A percentile compares a stretch with the other conserved stretches of the same genome.
These are phyloP conservation scores for Auriscalpium vulgare DNA, from an alignment of 768 basidiomycete species.

Conservation along the genomic window DNA sequence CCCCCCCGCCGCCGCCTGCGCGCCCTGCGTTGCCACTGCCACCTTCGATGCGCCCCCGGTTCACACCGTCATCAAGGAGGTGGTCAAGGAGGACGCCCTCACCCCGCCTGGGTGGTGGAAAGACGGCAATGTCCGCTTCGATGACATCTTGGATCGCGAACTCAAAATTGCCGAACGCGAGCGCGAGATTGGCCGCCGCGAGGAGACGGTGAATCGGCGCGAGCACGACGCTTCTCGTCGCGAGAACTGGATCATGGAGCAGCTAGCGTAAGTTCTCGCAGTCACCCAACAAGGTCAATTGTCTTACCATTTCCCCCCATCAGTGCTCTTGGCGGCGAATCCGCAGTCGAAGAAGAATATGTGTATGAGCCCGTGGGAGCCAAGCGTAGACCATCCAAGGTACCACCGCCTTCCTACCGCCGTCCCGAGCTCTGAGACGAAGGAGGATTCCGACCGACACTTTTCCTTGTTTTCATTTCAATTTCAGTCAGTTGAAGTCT, in stretches of 20 bases:
- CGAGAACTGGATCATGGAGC: slow-evolving; percentile 90
- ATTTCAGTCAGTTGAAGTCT: slow-evolving; percentile 52
- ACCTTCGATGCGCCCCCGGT: slow-evolving; percentile 45
- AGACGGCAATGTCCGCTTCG: slow-evolving; percentile 59
- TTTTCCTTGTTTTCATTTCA: slow-evolving; percentile 29
- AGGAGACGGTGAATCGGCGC: slow-evolving; percentile 77
- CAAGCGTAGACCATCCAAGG: slow-evolving; percentile 77
- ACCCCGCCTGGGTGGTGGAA: slow-evolving; percentile 76
- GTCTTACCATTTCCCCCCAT: slow-evolving; percentile 1
- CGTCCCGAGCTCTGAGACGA: slow-evolving; percentile 94
- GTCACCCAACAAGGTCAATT: background rate
- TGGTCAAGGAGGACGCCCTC: slow-evolving; percentile 74
- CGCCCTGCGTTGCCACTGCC: slow-evolving; percentile 52
- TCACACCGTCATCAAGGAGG: slow-evolving; percentile 83
- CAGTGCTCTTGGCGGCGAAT: slow-evolving; percentile 66
- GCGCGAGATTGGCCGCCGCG: slow-evolving; percentile 78
- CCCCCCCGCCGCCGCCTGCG: slow-evolving; percentile 42
- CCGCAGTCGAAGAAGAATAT: slow-evolving; percentile 71
- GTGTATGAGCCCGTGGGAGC: slow-evolving; percentile 58
- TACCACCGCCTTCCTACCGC: slow-evolving; percentile 79
- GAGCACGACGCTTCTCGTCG: slow-evolving; percentile 84
- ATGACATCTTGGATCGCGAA: slow-evolving; percentile 79
- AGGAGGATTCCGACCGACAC: slow-evolving; percentile 49
- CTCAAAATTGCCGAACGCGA: slow-evolving; percentile 80
- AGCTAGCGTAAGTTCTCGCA: slow-evolving; percentile 59